These are phyloP conservation scores for Monosporascus sp. DNA, from an alignment of 2,329 filamentous ascomycete species.

Conservation along the genomic window DNA sequence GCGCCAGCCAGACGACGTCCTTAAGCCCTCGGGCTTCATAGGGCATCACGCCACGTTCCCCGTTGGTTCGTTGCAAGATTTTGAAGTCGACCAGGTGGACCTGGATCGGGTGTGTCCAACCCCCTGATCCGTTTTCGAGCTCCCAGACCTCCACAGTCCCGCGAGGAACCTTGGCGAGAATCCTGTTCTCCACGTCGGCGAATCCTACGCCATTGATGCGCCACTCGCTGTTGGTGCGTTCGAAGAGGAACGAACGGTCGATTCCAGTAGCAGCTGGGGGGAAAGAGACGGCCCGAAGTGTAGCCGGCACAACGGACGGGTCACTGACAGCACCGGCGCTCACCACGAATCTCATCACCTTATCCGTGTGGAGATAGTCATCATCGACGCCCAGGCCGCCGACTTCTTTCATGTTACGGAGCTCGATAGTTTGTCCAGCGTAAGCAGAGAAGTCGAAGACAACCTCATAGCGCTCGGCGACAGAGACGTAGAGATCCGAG, in stretches of 20 bases:
- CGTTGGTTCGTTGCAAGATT: constrained; percentile 43
- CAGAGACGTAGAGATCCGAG: constrained; percentile 40
- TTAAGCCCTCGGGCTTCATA: constrained; percentile 54
- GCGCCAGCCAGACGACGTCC: constrained; percentile 52
- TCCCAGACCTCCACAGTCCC: constrained; percentile 46
- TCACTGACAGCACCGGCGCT: constrained; percentile 31
- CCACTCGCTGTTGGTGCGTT: constrained; percentile 40
- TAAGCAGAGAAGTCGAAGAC: constrained; percentile 50
- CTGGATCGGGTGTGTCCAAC: constrained; percentile 51
- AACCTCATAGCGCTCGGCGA: constrained; percentile 55
- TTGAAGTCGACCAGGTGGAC: constrained; percentile 57
- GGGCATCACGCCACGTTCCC: constrained; percentile 36
- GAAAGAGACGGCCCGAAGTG: constrained; percentile 33
- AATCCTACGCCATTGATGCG: constrained; percentile 48
- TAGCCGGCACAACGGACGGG: constrained; percentile 27
- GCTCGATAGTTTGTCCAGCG: constrained; percentile 42
- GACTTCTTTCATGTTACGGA: constrained; percentile 25
- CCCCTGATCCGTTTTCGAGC: constrained; percentile 44
- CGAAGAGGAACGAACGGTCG: constrained; percentile 42
- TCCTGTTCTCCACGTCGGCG: constrained; percentile 40
- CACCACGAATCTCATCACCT: constrained; percentile 50
- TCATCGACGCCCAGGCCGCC: constrained; percentile 37
- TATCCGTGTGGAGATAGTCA: constrained; percentile 47
- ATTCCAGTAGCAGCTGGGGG: constrained; percentile 31
- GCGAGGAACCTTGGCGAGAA: constrained; percentile 42